Evolutionary conservation across 148 eudicot species (phyloP).

Genomic region (Vaccinium darrowii): DNA sequence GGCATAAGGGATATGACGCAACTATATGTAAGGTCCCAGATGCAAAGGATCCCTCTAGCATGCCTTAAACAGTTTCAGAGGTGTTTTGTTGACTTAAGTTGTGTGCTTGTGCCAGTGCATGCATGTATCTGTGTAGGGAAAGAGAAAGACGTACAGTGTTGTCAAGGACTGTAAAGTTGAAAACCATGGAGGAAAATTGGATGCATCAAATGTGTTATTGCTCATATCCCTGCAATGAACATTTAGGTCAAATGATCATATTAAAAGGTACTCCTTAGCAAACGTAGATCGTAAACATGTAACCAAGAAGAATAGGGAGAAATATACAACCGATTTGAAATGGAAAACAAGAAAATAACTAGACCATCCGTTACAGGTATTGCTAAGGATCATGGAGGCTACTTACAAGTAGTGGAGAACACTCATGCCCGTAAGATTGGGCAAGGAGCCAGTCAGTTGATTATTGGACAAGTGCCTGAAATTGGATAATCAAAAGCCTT

Average conservation of each 20-base stretch:
- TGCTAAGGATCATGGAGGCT: not conserved
- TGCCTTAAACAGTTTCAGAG: not conserved
- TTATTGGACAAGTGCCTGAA: conserved; percentile 67
- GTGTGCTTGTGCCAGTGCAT: not conserved
- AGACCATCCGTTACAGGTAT: not conserved
- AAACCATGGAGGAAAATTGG: conserved; percentile 62
- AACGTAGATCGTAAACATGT: not conserved
- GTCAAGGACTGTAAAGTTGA: conserved; percentile 48
- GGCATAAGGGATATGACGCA: not conserved
- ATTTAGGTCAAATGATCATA: not conserved
- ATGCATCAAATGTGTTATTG: conserved; percentile 57
- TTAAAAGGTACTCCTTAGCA: not conserved
- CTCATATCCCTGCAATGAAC: conserved; percentile 71
- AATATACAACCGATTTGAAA: not conserved
- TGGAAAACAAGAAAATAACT: not conserved
- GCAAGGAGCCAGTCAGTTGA: conserved; percentile 51
- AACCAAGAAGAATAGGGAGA: not conserved
- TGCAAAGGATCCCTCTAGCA: not conserved
- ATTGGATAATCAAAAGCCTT: conserved; percentile 10
- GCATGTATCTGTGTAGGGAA: not conserved
- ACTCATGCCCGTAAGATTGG: conserved; percentile 44
- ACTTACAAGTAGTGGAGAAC: conserved; percentile 23
- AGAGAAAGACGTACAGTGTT: conserved; percentile 50
- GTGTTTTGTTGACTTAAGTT: not conserved
- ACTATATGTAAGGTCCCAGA: not conserved